phyloP scores from a whole-genome alignment of 2,329 filamentous ascomycete genomes.

The Trichoderma pleuroti region DNA sequence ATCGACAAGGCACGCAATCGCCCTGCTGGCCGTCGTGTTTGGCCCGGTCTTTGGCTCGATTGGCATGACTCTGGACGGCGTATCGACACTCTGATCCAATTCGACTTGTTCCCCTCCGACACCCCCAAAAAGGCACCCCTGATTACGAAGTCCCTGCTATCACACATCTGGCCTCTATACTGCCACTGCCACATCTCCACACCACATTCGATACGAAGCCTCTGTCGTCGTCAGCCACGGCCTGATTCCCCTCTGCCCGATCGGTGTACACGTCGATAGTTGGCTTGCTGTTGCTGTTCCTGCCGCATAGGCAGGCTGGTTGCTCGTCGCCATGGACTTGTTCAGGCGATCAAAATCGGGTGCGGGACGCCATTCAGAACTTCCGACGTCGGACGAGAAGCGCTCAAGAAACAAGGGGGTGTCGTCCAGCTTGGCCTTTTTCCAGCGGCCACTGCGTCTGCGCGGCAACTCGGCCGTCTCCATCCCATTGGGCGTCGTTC shows the following conservation, averaged over 20 bases:
- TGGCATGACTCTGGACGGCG: not conserved
- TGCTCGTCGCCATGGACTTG: slow-evolving; percentile 50
- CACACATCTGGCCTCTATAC: slow-evolving; percentile 13
- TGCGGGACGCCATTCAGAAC: slow-evolving; percentile 37
- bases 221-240: not conserved
- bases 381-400: slow-evolving; percentile 53
- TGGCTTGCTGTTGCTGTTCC: slow-evolving; percentile 35
- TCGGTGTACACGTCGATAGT: not conserved
- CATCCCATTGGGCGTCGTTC: slow-evolving; percentile 84
- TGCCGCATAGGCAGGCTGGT: slow-evolving; percentile 35
- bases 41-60: not conserved
- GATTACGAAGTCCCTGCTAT: slow-evolving; percentile 11
- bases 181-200: slow-evolving; percentile 1
- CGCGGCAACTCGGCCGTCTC: slow-evolving; percentile 90
- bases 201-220: slow-evolving; percentile 4
- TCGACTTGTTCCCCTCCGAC: slow-evolving; percentile 4
- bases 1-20: not conserved
- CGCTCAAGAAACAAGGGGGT: slow-evolving; percentile 38
- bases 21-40: not conserved
- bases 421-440: slow-evolving; percentile 66
- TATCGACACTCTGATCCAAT: not conserved
- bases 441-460: slow-evolving; percentile 80
- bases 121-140: slow-evolving; percentile 7
- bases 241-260: not conserved
- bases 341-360: slow-evolving; percentile 55